A percentile compares a stretch with the other conserved stretches of the same genome.
Conservation (phyloP, 306 rosid genomes). For the Prunus persica region Prunus_persica_NCBIv2 NC_034016.1:17914501-17915000, state of each 20-base stretch:
- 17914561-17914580: slow-evolving; percentile 61
- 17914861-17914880: background rate
- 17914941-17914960: background rate
- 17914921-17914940: background rate
- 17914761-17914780: slow-evolving; percentile 87
- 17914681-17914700: slow-evolving; percentile 79
- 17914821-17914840: slow-evolving; percentile 78
- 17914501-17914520: slow-evolving; percentile 76
- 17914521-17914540: slow-evolving; percentile 83
- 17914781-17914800: slow-evolving; percentile 96
- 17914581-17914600: slow-evolving; percentile 77
- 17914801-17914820: slow-evolving; percentile 87
- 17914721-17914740: slow-evolving; percentile 81
- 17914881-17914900: background rate
- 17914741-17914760: slow-evolving; percentile 70
- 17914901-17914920: background rate
- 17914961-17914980: slow-evolving; percentile 25
- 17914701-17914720: slow-evolving; percentile 80
- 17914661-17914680: slow-evolving; percentile 45
- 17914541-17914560: slow-evolving; percentile 98
- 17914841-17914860: slow-evolving; percentile 16
- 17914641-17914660: slow-evolving; percentile 94
- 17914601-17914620: slow-evolving; percentile 76
- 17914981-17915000: slow-evolving; percentile 9
- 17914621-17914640: slow-evolving; percentile 86